Evolutionary conservation across 1,139 yeast species (phyloP), one percentile per base, ranked within the genome.

Genomic region (Suhomyces bokatorum): DNA sequence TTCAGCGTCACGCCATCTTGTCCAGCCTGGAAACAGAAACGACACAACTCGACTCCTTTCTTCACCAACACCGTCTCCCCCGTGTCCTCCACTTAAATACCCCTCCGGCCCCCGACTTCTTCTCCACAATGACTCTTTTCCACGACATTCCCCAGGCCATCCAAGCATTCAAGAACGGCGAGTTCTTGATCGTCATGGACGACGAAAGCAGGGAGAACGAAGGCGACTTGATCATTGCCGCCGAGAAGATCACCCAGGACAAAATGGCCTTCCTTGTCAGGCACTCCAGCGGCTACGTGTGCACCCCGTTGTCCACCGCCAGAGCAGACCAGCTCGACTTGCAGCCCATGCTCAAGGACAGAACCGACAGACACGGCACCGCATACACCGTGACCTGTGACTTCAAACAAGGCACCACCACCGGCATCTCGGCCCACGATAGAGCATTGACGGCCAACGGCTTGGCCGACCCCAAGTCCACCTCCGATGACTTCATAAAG

Each of bases 351-450:
- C 68, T 83, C 45, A 69, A 76, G 14, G 64, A 77, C 50, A 63
- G 65, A 53, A 77, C 86, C 8, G 99, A 95, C 63, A 83, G 96
- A 64, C 97, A 93, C 60, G 96, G 96, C 12, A 95, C 99, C 6
- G 98, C 98, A 3, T 95, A 93, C 67, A 93, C 99, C 1, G 83
- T 93, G 40, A 88, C 98, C 2, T 88, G 90, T 47, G 99, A 95
- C 64, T 83, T 73, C 54, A 81, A 76, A 31, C 78, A 81, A 45
- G 96, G 96, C 29, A 91, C 98, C 32, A 88, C 99, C n/a, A 93
- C 99, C 0, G 99, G 99, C 13, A 95, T 93, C 44, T 86, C 96
- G 29, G 98, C 99, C 6, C 85, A 84, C 57, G 99, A 95, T 66
- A 80, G 99, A 59, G 95, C 96, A 0, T 70, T 87, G 53, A 93